Conservation (phyloP, 352 stramenopile genomes). For the Phytophthora hibernalis region DNA sequence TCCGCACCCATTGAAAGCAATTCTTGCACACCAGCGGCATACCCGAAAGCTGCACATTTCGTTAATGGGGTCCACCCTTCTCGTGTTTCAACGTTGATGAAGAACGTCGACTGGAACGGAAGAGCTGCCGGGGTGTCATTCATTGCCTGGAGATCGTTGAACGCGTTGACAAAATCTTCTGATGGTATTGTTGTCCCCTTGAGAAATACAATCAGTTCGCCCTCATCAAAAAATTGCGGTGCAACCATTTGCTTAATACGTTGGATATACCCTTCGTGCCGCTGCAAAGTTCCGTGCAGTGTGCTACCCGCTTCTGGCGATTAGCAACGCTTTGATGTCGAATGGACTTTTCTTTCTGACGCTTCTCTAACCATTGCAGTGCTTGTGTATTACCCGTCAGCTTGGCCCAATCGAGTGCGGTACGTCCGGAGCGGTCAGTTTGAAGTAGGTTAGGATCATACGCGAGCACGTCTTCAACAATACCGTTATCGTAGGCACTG, state of each 20-base stretch:
- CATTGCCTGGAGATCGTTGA: conserved; percentile 34
- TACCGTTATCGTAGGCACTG: conserved; percentile 57
- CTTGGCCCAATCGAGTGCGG: conserved; percentile 72
- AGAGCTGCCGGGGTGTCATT: background rate
- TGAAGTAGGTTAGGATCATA: conserved; percentile 53
- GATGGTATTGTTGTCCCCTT: conserved; percentile 27
- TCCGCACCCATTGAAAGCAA: conserved; percentile 56
- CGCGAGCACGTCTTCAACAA: conserved; percentile 50
- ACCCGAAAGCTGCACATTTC: conserved; percentile 67
- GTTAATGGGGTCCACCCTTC: conserved; percentile 76
- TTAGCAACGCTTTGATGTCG: conserved; percentile 42
- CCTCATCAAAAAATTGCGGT: conserved; percentile 51
- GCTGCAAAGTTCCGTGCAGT: conserved; percentile 49
- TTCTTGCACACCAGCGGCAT: conserved; percentile 40
- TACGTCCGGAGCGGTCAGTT: conserved; percentile 55
- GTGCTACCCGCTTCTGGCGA: conserved; percentile 40
- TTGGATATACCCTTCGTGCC: conserved; percentile 43
- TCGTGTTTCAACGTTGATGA: conserved; percentile 62
- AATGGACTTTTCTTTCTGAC: conserved; percentile 45
- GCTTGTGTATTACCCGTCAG: conserved; percentile 52
- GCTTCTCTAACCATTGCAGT: conserved; percentile 43
- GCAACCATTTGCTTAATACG: conserved; percentile 43
- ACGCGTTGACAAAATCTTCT: conserved; percentile 23
- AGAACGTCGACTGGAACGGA: conserved; percentile 39
- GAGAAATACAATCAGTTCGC: conserved; percentile 46